A percentile compares a stretch with the other conserved stretches of the same genome.
These are phyloP conservation scores for Tricholoma sp. DNA, from an alignment of 768 basidiomycete species.

Conservation along the genomic window DNA sequence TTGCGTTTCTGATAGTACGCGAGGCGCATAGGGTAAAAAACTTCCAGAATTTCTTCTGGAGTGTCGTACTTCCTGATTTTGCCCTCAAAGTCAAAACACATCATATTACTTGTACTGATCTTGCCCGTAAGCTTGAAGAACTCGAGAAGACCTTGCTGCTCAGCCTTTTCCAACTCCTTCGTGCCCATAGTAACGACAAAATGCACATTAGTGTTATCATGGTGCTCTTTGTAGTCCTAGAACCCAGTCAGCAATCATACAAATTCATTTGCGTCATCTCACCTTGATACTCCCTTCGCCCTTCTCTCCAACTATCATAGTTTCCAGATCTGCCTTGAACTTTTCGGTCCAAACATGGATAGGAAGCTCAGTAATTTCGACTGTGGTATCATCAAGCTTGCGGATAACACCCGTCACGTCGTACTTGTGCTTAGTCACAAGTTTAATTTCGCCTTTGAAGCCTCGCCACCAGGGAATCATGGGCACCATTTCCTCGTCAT, in stretches of 20 bases:
- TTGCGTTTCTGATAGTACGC: constrained; percentile 96
- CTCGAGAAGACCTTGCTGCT: constrained; percentile 83
- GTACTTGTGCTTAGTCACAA: constrained; percentile 78
- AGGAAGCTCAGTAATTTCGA: constrained; percentile 94
- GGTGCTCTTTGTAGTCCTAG: constrained; percentile 97
- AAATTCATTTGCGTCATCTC: not conserved
- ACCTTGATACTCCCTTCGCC: constrained; percentile 69
- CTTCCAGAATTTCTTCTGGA: constrained; percentile 88
- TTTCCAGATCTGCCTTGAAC: constrained; percentile 90
- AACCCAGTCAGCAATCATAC: not conserved
- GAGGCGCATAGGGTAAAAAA: constrained; percentile 86
- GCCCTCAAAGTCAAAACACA: constrained; percentile 93
- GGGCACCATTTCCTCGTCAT: constrained; percentile 70
- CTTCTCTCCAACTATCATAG: constrained; percentile 70
- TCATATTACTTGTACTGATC: constrained; percentile 94
- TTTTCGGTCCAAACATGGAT: constrained; percentile 92
- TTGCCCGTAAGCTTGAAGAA: constrained; percentile 87
- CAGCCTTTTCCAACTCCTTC: constrained; percentile 80
- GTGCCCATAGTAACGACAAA: constrained; percentile 79
- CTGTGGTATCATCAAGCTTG: constrained; percentile 81
- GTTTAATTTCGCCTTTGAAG: constrained; percentile 84
- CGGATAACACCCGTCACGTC: constrained; percentile 68
- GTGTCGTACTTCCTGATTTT: constrained; percentile 92
- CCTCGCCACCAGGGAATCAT: constrained; percentile 99
- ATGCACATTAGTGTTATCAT: constrained; percentile 88